Percentiles rank a stretch among this genome's conserved stretches.
Evolutionary conservation across 1,284 basidiomycete species (phyloP).

Genomic region (Xanthoconium separans): DNA sequence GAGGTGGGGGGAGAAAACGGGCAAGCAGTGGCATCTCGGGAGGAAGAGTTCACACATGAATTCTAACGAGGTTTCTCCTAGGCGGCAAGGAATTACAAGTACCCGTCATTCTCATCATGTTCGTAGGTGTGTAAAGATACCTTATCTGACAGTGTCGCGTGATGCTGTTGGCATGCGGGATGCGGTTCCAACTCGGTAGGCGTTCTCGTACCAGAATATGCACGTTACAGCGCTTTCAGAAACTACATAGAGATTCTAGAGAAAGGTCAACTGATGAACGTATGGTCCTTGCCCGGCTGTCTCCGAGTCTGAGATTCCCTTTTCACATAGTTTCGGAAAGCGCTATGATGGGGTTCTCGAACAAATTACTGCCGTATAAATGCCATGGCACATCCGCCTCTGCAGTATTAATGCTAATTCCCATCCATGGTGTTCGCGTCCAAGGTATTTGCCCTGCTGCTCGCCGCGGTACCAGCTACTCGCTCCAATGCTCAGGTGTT

Average conservation of each 20-base stretch:
- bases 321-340: too few species aligned
- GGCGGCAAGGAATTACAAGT: slow-evolving; percentile 2
- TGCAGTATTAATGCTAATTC: background rate
- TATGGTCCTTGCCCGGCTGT: too few species aligned
- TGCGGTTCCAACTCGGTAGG: too few species aligned
- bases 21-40: slow-evolving; percentile 17
- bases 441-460: slow-evolving; percentile 15
- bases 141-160: background rate
- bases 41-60: slow-evolving; percentile 48
- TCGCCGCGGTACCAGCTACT: slow-evolving; percentile 6
- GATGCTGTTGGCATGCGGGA: too few species aligned
- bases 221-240: too few species aligned
- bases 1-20: slow-evolving; percentile 19
- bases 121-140: background rate
- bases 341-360: too few species aligned
- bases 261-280: too few species aligned
- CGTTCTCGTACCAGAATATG: too few species aligned
- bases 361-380: slow-evolving; percentile 1
- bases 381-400: background rate
- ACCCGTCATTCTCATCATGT: slow-evolving; percentile 12
- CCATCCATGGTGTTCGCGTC: slow-evolving; percentile 15
- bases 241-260: too few species aligned
- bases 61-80: slow-evolving; percentile 31
- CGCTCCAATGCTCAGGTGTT: slow-evolving; percentile 43
- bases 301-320: too few species aligned